Conservation (phyloP, 1,284 basidiomycete genomes). For the Ustilago cynodontis region DNA sequence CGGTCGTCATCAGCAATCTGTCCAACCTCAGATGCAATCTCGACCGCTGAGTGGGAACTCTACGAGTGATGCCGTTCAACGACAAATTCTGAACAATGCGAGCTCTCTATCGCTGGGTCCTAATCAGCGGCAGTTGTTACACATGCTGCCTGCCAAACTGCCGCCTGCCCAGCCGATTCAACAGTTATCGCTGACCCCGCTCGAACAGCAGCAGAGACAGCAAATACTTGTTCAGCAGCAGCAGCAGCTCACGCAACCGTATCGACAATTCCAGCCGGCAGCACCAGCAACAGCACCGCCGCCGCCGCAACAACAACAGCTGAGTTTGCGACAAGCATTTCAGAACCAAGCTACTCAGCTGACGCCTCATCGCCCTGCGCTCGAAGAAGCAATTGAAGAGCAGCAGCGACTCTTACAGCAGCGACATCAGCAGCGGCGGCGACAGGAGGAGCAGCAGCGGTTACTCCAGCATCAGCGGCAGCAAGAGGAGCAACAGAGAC, state of each 20-base stretch:
- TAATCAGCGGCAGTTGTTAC: background rate
- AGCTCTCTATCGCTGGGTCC: background rate
- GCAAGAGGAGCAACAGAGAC: background rate
- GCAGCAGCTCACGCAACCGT: background rate
- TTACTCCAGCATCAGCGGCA: slow-evolving; percentile 1
- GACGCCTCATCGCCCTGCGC: background rate
- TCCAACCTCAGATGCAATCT: background rate
- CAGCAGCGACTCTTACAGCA: slow-evolving; percentile 5
- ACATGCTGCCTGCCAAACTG: background rate
- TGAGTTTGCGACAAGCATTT: slow-evolving; percentile 10
- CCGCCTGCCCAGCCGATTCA: background rate
- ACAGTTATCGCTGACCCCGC: background rate
- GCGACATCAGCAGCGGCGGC: slow-evolving; percentile 1
- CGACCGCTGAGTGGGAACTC: background rate
- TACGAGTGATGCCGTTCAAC: background rate
- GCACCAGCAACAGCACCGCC: no score
- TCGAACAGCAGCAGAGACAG: background rate
- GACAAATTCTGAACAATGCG: slow-evolving; percentile 1
- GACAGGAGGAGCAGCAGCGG: background rate
- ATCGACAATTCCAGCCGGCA: background rate
- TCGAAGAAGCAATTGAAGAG: background rate
- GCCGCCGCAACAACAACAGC: slow-evolving; percentile 5
- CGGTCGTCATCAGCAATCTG: background rate
- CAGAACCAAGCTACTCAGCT: background rate
- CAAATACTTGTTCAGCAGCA: background rate